Evolutionary conservation across 495 filamentous ascomycete species (phyloP), one percentile per base, ranked within the genome.

Genomic region (Rhypophila decipiens): DNA sequence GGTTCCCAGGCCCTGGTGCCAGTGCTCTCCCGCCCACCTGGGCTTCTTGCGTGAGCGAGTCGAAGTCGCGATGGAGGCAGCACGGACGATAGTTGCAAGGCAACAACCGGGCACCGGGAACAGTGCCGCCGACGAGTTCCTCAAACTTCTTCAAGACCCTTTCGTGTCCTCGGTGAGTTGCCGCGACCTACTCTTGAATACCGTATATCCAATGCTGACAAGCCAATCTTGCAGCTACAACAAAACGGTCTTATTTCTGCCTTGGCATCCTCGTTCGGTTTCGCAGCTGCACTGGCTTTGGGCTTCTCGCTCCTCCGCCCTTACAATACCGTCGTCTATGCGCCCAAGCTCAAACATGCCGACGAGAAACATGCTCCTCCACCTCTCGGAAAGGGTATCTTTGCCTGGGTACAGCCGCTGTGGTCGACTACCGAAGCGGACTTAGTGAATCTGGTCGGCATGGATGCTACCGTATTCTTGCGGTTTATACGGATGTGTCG

Each of bases 301-400:
- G 66, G 79, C 57, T 98, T 96, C 75, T 96, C 85, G 58, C 70
- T 95, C 47, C 73, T 98, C 39, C 85, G 94, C 51, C 93, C 94
- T 4, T 88, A 88, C 61, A 90, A 97, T 60, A 82, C 79, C 35
- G 73, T 88, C 53, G 89, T 97, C 35, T 98, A 98, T 65, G 90
- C 94, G 4, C 93, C 93, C 31, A 94, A 95, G 57, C 74, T 94
- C 51, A 94, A 93, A 57, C 84, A 95, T 74, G 88, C 87, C 53
- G 89, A 98, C 61, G 79, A 85, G 50, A 91, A 88, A 70, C 90
- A 95, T 72, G 75, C 86, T 19, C 93, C 93, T n/a, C 93, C 93
- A n/a, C 80, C 80, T 17, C 77, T 96, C 51, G 88, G 85, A 31
- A 94, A 84, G 58, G 87, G 90, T 15, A 61, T 90, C 27, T 86